Base-by-base conservation (phyloP, 2,329 filamentous ascomycete species). In the Aureobasidium sp. region DNA sequence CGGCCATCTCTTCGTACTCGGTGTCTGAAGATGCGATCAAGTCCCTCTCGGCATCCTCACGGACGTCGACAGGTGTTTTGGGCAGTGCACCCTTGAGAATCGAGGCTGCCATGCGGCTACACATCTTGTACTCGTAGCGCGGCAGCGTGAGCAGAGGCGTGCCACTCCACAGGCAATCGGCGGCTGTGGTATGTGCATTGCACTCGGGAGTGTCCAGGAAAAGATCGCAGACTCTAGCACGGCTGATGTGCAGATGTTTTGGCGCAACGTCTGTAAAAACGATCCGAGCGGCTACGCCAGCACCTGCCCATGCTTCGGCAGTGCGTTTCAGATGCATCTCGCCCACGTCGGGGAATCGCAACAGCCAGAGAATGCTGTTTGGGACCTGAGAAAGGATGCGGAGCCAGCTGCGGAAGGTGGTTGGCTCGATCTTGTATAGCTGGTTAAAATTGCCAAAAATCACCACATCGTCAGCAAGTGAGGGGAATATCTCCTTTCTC, bases 371-470 rank as follows among this genome's bases (percentile, higher is more conserved):
- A 38, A 96, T 83, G 9, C 93, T 89, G 63, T 94, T 95, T 0
- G 93, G 92, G 17, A 93, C 85, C 61, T 83, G 84, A 37, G 89
- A 83, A 21, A 99, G 81, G 65, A 99, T 96, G 60, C 94, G 89
- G 29, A 99, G 79, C 92, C 94, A 99, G 43, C 89, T 90, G 55
- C 94, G 88, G 75, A 97, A 97, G 8, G 91, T 96, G 3, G 91
- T 95, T 1, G 94, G 94, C 67, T 99, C 94, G 74, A 99, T 97
- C 91, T 99, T 99, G 77, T 99, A 99, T 33, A 99, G 79, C 73
- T 99, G 94, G 70, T 99, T 99, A 75, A 99, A 99, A 74, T 99
- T 99, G 7, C 90, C 94, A 61, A 99, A 81, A 67, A 99, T 96
- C 67, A 99, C 85, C 21, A 85, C 83, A 70, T 96, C 87, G 68